These are phyloP conservation scores for Calonectria fujianensis DNA, from an alignment of 2,329 filamentous ascomycete species.

Conservation along the genomic window DNA sequence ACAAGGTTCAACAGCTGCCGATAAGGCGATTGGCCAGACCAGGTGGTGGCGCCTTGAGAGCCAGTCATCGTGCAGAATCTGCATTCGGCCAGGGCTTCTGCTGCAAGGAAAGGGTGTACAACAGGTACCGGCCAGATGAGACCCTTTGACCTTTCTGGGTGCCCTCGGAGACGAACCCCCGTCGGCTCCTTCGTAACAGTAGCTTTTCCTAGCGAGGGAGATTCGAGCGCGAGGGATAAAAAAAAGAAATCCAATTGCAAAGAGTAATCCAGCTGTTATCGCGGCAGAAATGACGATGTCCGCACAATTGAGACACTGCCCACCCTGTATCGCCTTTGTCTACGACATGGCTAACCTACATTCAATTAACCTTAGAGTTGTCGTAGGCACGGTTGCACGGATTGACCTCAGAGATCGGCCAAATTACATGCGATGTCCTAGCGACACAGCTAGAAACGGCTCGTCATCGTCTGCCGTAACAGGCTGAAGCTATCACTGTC, in stretches of 20 bases:
- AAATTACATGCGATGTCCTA: constrained; percentile 6
- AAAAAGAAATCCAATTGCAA: constrained; percentile 23
- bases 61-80: constrained; percentile 48
- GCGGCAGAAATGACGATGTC: constrained; percentile 27
- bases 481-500: constrained; percentile 34
- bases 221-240: constrained; percentile 40
- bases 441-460: constrained; percentile 19
- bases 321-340: constrained; percentile 43
- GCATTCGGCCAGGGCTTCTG: constrained; percentile 34
- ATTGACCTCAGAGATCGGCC: constrained; percentile 32
- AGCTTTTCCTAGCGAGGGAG: constrained; percentile 46
- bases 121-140: constrained; percentile 44
- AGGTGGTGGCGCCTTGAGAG: constrained; percentile 29
- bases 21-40: constrained; percentile 55
- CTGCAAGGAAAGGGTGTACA: constrained; percentile 33
- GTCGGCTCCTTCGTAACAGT: constrained; percentile 49
- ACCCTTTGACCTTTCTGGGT: constrained; percentile 39
- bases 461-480: constrained; percentile 37
- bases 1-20: constrained; percentile 53
- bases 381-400: constrained; percentile 38
- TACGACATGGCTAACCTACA: constrained; percentile 42
- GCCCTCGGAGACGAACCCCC: constrained; percentile 16
- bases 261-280: constrained; percentile 27
- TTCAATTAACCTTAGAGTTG: constrained; percentile 49
- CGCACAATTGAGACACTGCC: constrained; percentile 48